Base-by-base conservation (phyloP, 1,284 basidiomycete genomes). In the Exobasidium cylindrosporum region DNA sequence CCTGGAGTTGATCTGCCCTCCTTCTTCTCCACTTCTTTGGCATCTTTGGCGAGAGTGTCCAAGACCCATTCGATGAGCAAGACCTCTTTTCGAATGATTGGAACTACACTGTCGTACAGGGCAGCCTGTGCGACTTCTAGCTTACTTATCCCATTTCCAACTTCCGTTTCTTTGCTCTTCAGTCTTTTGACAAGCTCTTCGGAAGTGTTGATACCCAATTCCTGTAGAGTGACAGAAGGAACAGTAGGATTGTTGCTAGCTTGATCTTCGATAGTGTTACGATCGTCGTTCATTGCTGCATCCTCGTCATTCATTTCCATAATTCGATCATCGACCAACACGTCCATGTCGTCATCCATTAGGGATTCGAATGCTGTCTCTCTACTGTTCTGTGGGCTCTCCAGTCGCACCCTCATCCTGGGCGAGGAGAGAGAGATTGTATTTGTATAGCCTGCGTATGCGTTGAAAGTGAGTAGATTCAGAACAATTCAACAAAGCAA, bases 51-150 rank as follows among this genome's bases (percentile, higher is more conserved):
- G 47, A 50, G 47, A 21, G 26, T 28, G 26, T 50, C 47, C 5
- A 50, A 24, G 14, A 50, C n/a, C 47, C 47, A 50, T 50, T 50
- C 47, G 3, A 28, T 13, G 13, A 50, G 26, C 26, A 50, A 26
- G 4, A 24, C 21, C 21, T 50, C 47, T 28, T 50, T 50, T 28
- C 26, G n/a, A 21, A 24, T 13, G 14, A 50, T 24, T 24, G 47
- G 47, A 24, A 50, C 47, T 14, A 28, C 26, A 50, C 2, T 26
- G 21, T 50, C 47, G 21, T 24, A 21, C n/a, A 21, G 26, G 14
- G 47, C 47, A 7, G 47, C 4, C 4, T 50, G 4, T 50, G 47
- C 47, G 26, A 50, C 26, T 2, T 21, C 26, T 6, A 50, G n/a
- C 13, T 50, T 50, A 4, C 21, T 50, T 23, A 24, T 28, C 13